Evolutionary conservation across 1,284 basidiomycete species (phyloP).

Genomic region (Ceratobasidium sp.): DNA sequence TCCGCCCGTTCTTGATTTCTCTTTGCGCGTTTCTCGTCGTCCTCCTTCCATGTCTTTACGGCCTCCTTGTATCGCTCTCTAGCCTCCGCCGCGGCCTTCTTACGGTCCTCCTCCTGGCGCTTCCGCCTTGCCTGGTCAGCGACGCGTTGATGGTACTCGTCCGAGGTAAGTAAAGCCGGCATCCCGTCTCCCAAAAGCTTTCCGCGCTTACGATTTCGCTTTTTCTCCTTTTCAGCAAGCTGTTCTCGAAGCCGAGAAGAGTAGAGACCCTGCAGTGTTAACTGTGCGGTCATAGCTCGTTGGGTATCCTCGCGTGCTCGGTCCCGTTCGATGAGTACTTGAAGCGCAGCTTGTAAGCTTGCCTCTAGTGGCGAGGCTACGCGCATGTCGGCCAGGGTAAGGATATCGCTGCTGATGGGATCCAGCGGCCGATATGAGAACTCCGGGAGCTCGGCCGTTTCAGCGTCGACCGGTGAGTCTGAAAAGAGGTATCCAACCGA

Average conservation of each 20-base stretch:
- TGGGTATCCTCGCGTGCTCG: neutral
- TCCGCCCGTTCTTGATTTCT: neutral
- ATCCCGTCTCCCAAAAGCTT: conserved; percentile 7
- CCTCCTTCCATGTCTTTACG: neutral
- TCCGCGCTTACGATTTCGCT: neutral
- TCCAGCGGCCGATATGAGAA: too few relatives aligned
- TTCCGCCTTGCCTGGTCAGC: neutral
- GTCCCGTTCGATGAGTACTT: neutral
- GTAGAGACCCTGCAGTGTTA: neutral
- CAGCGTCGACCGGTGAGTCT: too few relatives aligned
- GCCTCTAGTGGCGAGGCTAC: too few relatives aligned
- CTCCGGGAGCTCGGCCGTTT: too few relatives aligned
- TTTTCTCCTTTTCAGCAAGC: neutral
- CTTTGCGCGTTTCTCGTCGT: neutral
- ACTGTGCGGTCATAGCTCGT: neutral
- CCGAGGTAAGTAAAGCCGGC: conserved; percentile 6
- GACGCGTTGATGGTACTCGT: neutral
- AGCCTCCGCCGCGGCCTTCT: neutral
- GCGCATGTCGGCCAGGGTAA: too few relatives aligned
- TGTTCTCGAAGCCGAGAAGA: neutral
- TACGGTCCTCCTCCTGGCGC: neutral
- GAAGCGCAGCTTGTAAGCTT: neutral
- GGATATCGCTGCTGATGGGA: too few relatives aligned
- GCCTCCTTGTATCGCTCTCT: neutral
- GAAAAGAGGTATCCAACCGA: neutral